phyloP scores from a whole-genome alignment of 352 stramenopile species.

The Phytophthora hibernalis region DNA sequence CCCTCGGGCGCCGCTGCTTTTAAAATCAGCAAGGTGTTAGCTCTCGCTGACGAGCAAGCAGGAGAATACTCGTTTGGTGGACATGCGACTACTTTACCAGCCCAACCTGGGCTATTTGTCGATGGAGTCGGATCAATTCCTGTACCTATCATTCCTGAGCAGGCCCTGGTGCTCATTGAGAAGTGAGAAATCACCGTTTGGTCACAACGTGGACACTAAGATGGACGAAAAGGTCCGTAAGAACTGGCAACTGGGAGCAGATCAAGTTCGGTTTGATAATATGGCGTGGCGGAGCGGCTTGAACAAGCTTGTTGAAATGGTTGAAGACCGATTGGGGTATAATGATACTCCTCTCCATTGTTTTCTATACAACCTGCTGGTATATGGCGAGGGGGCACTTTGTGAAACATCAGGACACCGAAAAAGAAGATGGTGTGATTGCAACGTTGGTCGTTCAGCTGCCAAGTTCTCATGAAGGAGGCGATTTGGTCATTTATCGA shows the following conservation, averaged over 20 bases:
- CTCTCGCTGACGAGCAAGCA: background rate
- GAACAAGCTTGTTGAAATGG: conserved; percentile 3
- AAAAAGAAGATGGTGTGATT: no score
- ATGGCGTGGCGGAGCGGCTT: conserved; percentile 8
- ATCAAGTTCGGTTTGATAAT: conserved; percentile 12
- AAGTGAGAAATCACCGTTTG: conserved; percentile 40
- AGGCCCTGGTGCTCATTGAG: conserved; percentile 12
- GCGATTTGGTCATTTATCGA: no score
- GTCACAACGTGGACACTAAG: conserved; percentile 27
- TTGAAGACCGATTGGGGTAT: conserved; percentile 21
- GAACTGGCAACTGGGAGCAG: conserved; percentile 10
- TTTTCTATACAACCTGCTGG: no score
- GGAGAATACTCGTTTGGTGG: conserved; percentile 23
- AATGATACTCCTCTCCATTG: conserved; percentile 22
- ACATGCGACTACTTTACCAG: conserved; percentile 11
- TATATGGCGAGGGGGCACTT: no score
- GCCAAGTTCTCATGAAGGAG: no score
- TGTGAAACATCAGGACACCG: no score
- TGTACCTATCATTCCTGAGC: conserved; percentile 16
- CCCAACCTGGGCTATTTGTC: conserved; percentile 17
- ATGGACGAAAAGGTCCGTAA: conserved; percentile 30
- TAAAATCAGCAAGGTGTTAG: conserved; percentile 26
- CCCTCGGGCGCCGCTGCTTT: background rate
- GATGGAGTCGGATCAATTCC: conserved; percentile 25
- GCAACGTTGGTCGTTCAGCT: no score